Evolutionary conservation across 202 grass and related monocot genomes (phyloP).

Genomic region (Schoenoplectus tabernaemontani): DNA sequence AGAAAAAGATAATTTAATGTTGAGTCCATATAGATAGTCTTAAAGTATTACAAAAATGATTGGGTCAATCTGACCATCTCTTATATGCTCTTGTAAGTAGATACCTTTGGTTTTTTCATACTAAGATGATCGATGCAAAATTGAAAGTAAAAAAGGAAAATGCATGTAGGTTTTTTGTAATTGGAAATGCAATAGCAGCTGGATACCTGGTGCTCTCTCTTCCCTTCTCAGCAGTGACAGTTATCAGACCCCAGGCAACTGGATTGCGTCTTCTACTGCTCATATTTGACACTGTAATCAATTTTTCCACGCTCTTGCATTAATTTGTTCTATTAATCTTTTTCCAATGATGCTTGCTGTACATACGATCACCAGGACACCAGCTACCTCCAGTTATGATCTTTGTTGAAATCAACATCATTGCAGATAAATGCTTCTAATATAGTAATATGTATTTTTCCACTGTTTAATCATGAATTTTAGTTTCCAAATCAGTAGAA

Average conservation of each 20-base stretch:
- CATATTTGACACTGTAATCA: slow-evolving; percentile 42
- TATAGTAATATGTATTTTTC: not conserved
- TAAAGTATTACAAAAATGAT: too few species aligned
- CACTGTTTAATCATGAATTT: not conserved
- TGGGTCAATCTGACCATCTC: not conserved
- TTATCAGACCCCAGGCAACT: slow-evolving; percentile 36
- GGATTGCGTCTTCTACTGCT: slow-evolving; percentile 59
- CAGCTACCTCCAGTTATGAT: not conserved
- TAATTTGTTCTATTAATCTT: not conserved
- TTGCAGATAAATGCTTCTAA: not conserved
- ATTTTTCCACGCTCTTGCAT: not conserved
- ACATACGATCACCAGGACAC: not conserved
- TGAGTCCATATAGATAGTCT: not conserved
- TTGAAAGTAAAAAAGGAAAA: not conserved
- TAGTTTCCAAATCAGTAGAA: not conserved
- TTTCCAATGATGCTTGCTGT: not conserved
- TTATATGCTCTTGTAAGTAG: not conserved
- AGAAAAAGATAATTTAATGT: not conserved
- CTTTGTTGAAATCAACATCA: not conserved
- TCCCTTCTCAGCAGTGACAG: slow-evolving; percentile 46
- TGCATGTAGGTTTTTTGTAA: slow-evolving; percentile 57
- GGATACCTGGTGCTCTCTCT: slow-evolving; percentile 80
- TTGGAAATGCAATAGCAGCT: slow-evolving; percentile 49
- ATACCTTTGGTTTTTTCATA: not conserved
- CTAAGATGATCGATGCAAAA: not conserved